These are phyloP conservation scores for Candida maris DNA, from an alignment of 805 yeast genomes.

Conservation along the genomic window DNA sequence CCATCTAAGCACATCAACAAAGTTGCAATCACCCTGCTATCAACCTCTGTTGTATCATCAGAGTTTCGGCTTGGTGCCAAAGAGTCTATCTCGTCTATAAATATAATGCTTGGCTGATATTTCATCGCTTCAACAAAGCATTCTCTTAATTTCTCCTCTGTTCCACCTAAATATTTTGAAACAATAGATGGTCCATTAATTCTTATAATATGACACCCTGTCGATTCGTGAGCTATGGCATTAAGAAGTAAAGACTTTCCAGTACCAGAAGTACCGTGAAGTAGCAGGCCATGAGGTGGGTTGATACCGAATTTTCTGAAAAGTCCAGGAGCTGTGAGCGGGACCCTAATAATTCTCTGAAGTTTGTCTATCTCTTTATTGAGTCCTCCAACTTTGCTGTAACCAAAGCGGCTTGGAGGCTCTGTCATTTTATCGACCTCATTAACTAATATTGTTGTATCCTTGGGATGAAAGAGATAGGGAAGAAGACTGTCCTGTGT, in stretches of 20 bases:
- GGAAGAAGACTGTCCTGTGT: conserved; percentile 18
- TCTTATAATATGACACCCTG: conserved; percentile 76
- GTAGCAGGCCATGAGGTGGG: conserved; percentile 87
- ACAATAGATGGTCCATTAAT: conserved; percentile 91
- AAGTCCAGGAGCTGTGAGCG: conserved; percentile 71
- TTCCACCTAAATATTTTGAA: conserved; percentile 90
- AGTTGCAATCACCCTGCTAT: conserved; percentile 86
- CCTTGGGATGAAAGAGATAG: conserved; percentile 25
- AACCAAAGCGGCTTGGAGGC: conserved; percentile 36
- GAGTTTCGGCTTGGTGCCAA: conserved; percentile 78
- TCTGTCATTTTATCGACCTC: conserved; percentile 35
- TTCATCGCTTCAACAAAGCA: conserved; percentile 79
- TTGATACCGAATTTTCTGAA: conserved; percentile 82
- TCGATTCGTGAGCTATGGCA: conserved; percentile 70
- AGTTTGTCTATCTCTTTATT: conserved; percentile 56
- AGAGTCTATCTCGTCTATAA: conserved; percentile 93
- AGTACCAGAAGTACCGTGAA: conserved; percentile 98
- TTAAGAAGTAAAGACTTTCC: conserved; percentile 89
- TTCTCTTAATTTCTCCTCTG: conserved; percentile 79
- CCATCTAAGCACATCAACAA: conserved; percentile 79
- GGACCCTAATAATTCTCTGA: conserved; percentile 69
- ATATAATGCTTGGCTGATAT: conserved; percentile 83
- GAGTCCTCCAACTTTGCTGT: conserved; percentile 70
- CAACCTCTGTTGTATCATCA: conserved; percentile 89
- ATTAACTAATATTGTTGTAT: conserved; percentile 33